phyloP scores from a whole-genome alignment of 2,329 filamentous ascomycete genomes.

The Ophiognomonia clavigignenti-juglandacearum region DNA sequence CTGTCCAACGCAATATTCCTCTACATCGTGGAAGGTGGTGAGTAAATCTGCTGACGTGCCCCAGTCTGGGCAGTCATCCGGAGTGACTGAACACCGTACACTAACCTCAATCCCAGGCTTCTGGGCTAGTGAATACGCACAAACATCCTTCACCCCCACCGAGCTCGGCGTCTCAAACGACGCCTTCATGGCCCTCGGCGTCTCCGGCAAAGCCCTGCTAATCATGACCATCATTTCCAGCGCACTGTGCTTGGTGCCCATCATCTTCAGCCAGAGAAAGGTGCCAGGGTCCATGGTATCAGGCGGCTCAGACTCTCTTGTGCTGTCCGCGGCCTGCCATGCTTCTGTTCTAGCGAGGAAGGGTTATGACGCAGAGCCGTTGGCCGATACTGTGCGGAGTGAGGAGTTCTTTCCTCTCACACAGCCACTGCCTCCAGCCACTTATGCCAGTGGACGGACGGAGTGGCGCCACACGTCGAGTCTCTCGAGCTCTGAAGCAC shows the following conservation, averaged over 20 bases:
- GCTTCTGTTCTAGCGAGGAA: too few relatives aligned
- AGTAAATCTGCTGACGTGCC: background rate
- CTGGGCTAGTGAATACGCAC: background rate
- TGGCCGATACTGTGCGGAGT: background rate
- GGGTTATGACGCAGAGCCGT: background rate
- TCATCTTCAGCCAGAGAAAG: background rate
- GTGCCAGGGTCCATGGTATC: background rate
- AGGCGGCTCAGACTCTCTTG: background rate
- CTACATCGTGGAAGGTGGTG: conserved; percentile 19
- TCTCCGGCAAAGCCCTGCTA: conserved; percentile 1
- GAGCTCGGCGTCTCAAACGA: background rate
- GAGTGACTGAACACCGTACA: background rate
- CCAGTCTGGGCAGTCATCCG: background rate
- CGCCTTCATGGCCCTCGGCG: background rate
- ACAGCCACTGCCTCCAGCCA: too few relatives aligned
- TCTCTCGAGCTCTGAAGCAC: background rate
- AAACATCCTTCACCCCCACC: background rate
- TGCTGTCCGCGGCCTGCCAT: conserved; percentile 4
- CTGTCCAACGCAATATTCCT: conserved; percentile 36
- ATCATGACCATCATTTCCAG: background rate
- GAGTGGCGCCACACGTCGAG: too few relatives aligned
- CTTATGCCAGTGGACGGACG: background rate
- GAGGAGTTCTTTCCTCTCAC: too few relatives aligned
- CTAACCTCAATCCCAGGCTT: background rate
- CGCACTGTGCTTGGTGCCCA: background rate